Evolutionary conservation across 2,329 filamentous ascomycete species (phyloP).

Genomic region (Aspergillus pseudoglaucus): DNA sequence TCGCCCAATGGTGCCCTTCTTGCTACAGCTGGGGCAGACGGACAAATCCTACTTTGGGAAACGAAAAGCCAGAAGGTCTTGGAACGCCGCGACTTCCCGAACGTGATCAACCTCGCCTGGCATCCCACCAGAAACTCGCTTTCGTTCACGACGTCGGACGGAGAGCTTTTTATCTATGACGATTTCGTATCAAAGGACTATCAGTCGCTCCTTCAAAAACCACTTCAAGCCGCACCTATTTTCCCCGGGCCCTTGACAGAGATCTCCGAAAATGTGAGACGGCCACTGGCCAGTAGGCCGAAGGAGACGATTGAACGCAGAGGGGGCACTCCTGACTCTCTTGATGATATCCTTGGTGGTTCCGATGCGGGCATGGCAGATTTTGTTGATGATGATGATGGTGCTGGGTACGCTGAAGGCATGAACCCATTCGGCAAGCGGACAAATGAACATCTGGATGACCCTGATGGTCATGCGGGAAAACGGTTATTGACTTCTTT

Average conservation of each 20-base stretch:
- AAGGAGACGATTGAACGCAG: constrained; percentile 50
- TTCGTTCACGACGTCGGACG: constrained; percentile 87
- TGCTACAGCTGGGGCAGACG: constrained; percentile 52
- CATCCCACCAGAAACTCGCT: constrained; percentile 82
- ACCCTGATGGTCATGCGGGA: constrained; percentile 36
- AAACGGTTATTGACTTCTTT: constrained; percentile 47
- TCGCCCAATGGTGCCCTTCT: constrained; percentile 89
- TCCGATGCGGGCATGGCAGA: constrained; percentile 61
- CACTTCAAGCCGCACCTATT: constrained; percentile 71
- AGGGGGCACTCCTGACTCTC: constrained; percentile 63
- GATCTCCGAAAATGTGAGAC: constrained; percentile 58
- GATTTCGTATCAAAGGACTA: constrained; percentile 49
- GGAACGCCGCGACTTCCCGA: constrained; percentile 69
- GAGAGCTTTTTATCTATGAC: constrained; percentile 83
- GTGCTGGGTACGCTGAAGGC: constrained; percentile 72
- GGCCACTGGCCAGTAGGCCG: constrained; percentile 50
- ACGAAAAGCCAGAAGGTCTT: constrained; percentile 78
- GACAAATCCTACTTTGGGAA: constrained; percentile 66
- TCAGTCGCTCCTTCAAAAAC: constrained; percentile 43
- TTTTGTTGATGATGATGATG: constrained; percentile 93
- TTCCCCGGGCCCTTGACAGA: constrained; percentile 73
- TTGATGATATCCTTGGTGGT: constrained; percentile 70
- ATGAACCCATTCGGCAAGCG: constrained; percentile 61
- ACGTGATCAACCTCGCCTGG: constrained; percentile 82
- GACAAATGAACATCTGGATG: constrained; percentile 44